Base-by-base conservation (phyloP, 805 yeast species). In the Kuraishia borneana region DNA sequence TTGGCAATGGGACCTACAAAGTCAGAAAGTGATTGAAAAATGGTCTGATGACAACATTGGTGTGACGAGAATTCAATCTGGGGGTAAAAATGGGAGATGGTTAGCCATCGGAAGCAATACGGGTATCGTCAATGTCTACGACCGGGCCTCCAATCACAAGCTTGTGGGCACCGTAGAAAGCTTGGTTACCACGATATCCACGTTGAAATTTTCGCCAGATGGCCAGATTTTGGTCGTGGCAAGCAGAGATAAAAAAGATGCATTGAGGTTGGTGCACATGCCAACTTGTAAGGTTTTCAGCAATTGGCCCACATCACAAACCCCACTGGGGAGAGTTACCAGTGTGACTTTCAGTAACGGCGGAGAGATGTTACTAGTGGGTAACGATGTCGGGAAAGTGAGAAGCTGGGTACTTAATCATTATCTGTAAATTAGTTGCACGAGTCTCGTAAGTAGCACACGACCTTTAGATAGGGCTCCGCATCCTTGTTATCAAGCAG, bases 231-330 rank as follows among this genome's bases (percentile, higher is more conserved):
- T 92, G 41, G 81, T 85, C 46, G 69, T 88, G 42, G 89, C 96
- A 0, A 82, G 94, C 6, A 68, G 94, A 46, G 85, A 80, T 4
- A 76, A 78, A 60, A 76, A 79, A 46, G 97, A 92, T 55, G 83
- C 96, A 3, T 63, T 92, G 40, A 71, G 88, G 48, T 54, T 92
- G 42, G 88, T 85, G 9, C 97, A 92, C 52, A 58, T 89, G 37
- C 95, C 96, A 17, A 70, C 83, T 18, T 84, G 89, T 42, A 72
- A 83, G 14, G 95, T 84, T 5, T 92, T 77, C 59, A 67, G 77
- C 32, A 92, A 92, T 62, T 92, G 98, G 98, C 99, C 99, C 13
- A 92, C 97, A 2, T 77, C 89, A 34, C 87, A 87, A 5, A 89
- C 98, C 1, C 97, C 98, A 8, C 68, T 92, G 44, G 99, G 98